These are phyloP conservation scores for Coelastrella sp. DNA, from an alignment of 139 green algal species.

Conservation along the genomic window DNA sequence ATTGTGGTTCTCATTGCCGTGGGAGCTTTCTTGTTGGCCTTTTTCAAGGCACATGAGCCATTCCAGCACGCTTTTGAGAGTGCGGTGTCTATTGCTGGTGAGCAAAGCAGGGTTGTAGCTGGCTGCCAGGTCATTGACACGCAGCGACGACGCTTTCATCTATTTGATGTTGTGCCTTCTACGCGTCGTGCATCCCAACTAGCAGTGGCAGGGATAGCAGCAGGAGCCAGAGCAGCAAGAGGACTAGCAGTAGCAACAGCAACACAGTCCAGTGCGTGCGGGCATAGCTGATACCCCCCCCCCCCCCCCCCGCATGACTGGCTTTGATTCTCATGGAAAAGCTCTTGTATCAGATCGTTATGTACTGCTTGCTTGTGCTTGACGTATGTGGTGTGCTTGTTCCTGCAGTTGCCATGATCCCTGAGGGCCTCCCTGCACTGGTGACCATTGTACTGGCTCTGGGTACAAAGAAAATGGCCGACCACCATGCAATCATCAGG, in stretches of 20 bases:
- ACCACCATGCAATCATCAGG: conserved; percentile 63
- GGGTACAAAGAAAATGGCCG: conserved; percentile 57
- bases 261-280: background rate
- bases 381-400: background rate
- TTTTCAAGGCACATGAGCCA: conserved; percentile 42
- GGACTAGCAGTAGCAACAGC: background rate
- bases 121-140: background rate
- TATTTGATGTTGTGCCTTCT: no score
- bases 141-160: no score
- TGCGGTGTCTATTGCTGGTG: conserved; percentile 61
- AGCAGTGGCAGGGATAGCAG: no score
- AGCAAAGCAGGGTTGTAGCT: background rate
- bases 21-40: conserved; percentile 57
- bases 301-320: no score
- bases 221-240: no score
- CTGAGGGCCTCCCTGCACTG: conserved; percentile 62
- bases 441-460: conserved; percentile 67
- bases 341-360: background rate
- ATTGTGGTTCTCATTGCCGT: conserved; percentile 57
- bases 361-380: background rate
- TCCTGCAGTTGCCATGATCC: conserved; percentile 59
- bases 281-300: no score
- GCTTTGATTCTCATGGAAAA: no score
- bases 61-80: conserved; percentile 59
- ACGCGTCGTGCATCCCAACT: no score